A percentile compares a stretch with the other conserved stretches of the same genome.
phyloP scores from a whole-genome alignment of 2,329 filamentous ascomycete genomes.

The Stachybotrys elegans region DNA sequence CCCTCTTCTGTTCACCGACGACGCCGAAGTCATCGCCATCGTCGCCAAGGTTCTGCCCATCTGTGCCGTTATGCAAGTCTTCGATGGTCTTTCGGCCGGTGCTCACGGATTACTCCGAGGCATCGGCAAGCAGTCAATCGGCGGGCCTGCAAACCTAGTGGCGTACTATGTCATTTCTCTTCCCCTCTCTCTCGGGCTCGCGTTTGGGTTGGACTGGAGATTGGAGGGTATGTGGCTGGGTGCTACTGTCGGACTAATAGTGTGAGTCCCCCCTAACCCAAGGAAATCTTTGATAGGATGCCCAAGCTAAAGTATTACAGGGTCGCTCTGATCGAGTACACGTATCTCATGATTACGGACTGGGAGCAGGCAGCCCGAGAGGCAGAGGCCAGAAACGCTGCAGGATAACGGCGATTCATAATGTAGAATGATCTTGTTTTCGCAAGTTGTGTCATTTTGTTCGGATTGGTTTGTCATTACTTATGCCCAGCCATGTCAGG shows the following conservation, averaged over 20 bases:
- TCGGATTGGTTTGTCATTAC: no score
- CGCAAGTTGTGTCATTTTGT: no score
- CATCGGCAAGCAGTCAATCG: slow-evolving; percentile 82
- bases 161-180: slow-evolving; percentile 84
- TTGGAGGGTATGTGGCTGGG: slow-evolving; percentile 79
- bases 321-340: slow-evolving; percentile 48
- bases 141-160: slow-evolving; percentile 81
- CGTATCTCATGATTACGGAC: slow-evolving; percentile 45
- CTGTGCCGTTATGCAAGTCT: slow-evolving; percentile 83
- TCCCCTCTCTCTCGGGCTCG: slow-evolving; percentile 74
- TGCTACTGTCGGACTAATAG: slow-evolving; percentile 64
- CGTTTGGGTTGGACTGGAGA: slow-evolving; percentile 72
- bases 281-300: no score
- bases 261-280: slow-evolving; percentile 45
- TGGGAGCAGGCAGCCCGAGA: slow-evolving; percentile 50
- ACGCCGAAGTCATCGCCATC: slow-evolving; percentile 62
- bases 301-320: no score
- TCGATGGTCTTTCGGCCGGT: slow-evolving; percentile 73
- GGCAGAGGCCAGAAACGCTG: slow-evolving; percentile 45
- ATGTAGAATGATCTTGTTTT: no score
- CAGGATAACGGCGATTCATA: slow-evolving; percentile 26
- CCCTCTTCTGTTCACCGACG: slow-evolving; percentile 72
- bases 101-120: slow-evolving; percentile 84
- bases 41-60: slow-evolving; percentile 70
- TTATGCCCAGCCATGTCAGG: no score